These are phyloP conservation scores for Jatropha multifida DNA, from an alignment of 441 rosid species.

Conservation along the genomic window DNA sequence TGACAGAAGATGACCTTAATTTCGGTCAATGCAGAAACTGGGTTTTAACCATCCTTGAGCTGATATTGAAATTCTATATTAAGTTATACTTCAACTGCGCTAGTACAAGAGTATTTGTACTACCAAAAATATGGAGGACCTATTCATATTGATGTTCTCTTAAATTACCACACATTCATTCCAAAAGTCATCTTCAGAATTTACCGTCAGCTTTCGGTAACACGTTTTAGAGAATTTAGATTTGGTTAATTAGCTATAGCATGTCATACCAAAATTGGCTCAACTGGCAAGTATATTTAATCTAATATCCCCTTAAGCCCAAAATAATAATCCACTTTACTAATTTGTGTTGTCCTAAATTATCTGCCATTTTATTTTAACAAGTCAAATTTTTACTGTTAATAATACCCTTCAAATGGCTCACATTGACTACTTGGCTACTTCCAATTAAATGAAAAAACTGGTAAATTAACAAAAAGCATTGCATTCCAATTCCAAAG, in stretches of 20 bases:
- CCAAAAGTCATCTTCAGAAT: background rate
- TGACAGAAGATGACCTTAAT: background rate
- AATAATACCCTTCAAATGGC: no score
- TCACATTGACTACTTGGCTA: no score
- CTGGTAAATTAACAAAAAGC: no score
- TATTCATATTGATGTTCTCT: background rate
- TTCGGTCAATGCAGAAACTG: background rate
- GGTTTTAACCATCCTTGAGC: background rate
- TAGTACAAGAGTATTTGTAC: background rate
- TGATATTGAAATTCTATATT: background rate
- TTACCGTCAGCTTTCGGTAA: background rate
- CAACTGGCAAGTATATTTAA: background rate
- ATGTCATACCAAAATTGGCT: background rate
- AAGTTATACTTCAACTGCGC: no score
- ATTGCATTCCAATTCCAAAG: no score
- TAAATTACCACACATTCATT: background rate
- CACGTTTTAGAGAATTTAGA: background rate
- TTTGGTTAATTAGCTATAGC: background rate
- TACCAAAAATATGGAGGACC: no score
- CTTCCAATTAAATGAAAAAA: no score
- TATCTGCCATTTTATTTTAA: no score
- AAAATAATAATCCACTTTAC: no score
- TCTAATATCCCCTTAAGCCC: background rate
- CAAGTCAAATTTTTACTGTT: no score
- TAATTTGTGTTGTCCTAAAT: no score